These are phyloP conservation scores for Endocladia muricata DNA, from an alignment of 31 red algal genomes.

Conservation along the genomic window DNA sequence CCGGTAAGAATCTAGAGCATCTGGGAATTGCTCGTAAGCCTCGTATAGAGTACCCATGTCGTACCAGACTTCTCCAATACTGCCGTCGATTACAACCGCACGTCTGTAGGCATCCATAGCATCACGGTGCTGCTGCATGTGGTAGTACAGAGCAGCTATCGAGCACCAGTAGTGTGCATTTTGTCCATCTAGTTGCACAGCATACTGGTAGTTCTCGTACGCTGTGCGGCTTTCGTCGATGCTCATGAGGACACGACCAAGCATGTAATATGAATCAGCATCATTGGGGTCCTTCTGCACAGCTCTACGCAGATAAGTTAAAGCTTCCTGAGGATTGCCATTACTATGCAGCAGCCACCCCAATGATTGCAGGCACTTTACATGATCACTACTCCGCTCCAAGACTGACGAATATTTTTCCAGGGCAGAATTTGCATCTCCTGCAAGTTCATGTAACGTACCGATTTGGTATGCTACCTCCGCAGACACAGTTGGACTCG, in stretches of 20 bases:
- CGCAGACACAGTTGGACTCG: slow-evolving; percentile 23
- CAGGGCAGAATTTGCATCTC: slow-evolving; percentile 11
- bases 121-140: background rate
- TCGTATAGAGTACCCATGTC: slow-evolving; percentile 33
- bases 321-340: slow-evolving; percentile 21
- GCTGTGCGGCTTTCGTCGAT: slow-evolving; percentile 31
- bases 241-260: slow-evolving; percentile 45
- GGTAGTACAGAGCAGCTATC: slow-evolving; percentile 22
- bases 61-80: slow-evolving; percentile 12
- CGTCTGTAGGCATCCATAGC: slow-evolving; percentile 22
- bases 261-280: slow-evolving; percentile 62
- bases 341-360: slow-evolving; percentile 48
- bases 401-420: slow-evolving; percentile 50
- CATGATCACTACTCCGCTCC: slow-evolving; percentile 35
- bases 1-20: slow-evolving; percentile 20
- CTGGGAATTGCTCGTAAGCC: slow-evolving; percentile 3
- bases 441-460: slow-evolving; percentile 29
- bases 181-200: slow-evolving; percentile 42
- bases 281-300: slow-evolving; percentile 41
- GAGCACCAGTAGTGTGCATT: slow-evolving; percentile 47
- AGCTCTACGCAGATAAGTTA: slow-evolving; percentile 39
- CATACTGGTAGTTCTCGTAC: slow-evolving; percentile 71
- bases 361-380: slow-evolving; percentile 57
- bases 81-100: background rate
- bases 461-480: slow-evolving; percentile 68